Evolutionary conservation across 2,329 filamentous ascomycete species (phyloP).

Genomic region (Aspergillus fructus): DNA sequence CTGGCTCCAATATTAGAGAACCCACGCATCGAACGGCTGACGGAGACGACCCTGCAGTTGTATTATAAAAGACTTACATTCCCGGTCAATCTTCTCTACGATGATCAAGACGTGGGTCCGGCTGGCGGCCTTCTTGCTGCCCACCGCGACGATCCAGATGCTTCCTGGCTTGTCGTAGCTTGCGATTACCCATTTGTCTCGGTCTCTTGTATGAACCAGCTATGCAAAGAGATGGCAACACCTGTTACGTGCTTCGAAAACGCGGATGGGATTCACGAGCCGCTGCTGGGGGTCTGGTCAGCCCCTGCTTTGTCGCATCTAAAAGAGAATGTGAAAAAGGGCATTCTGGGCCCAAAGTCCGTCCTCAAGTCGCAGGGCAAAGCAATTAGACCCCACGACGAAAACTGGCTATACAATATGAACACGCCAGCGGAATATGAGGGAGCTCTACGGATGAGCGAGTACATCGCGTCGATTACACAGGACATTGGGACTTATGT

Average conservation of each 20-base stretch:
- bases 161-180: slow-evolving; percentile 33
- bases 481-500: neutral
- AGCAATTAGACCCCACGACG: slow-evolving; percentile 8
- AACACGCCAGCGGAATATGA: slow-evolving; percentile 45
- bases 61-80: neutral
- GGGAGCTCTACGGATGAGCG: slow-evolving; percentile 32
- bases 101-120: slow-evolving; percentile 19
- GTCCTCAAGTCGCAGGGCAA: slow-evolving; percentile 18
- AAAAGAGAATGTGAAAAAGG: slow-evolving; percentile 17
- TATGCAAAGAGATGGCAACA: slow-evolving; percentile 22
- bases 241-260: slow-evolving; percentile 39
- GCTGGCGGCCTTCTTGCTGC: slow-evolving; percentile 33
- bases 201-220: slow-evolving; percentile 23
- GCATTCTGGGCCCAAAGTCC: slow-evolving; percentile 16
- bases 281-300: slow-evolving; percentile 39
- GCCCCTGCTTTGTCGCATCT: slow-evolving; percentile 28
- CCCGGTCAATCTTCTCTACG: neutral
- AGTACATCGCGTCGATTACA: slow-evolving; percentile 18
- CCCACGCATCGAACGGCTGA: neutral
- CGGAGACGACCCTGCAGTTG: neutral
- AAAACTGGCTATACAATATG: slow-evolving; percentile 22
- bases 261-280: slow-evolving; percentile 30
- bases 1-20: neutral
- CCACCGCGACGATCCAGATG: slow-evolving; percentile 22
- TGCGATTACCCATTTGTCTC: slow-evolving; percentile 38